Percentiles rank a stretch among this genome's conserved stretches.
These are phyloP conservation scores for Coix lacrymajobi DNA, from an alignment of 176 grass and related monocot genomes.

Conservation along the genomic window DNA sequence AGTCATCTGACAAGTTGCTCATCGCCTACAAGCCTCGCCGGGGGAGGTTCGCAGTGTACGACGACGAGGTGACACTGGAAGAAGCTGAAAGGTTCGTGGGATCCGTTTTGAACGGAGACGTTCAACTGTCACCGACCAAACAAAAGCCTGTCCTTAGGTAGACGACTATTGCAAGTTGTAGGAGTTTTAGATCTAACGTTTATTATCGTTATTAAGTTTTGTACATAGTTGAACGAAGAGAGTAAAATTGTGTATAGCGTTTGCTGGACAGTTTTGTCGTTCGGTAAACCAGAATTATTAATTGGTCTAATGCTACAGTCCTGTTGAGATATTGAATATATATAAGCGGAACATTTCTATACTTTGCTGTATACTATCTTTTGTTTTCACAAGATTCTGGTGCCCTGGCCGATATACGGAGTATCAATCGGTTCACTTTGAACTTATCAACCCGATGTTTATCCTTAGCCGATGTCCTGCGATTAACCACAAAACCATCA, in stretches of 20 bases:
- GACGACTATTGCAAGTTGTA: slow-evolving; percentile 15
- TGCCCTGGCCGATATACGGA: background rate
- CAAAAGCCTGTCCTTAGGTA: slow-evolving; percentile 58
- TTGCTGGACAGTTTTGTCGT: background rate
- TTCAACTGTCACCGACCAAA: slow-evolving; percentile 43
- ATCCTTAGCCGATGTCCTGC: too few species aligned
- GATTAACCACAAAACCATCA: too few species aligned
- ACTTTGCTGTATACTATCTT: background rate
- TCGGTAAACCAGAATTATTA: background rate
- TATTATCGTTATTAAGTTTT: background rate
- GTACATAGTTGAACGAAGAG: slow-evolving; percentile 17
- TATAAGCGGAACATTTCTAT: background rate
- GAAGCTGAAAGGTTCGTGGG: slow-evolving; percentile 69
- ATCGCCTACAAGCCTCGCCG: slow-evolving; percentile 79
- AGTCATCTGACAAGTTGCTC: slow-evolving; percentile 50
- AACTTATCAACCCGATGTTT: too few species aligned
- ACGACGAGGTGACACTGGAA: slow-evolving; percentile 53
- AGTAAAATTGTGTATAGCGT: background rate
- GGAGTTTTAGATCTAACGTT: background rate
- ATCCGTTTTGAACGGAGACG: slow-evolving; percentile 81
- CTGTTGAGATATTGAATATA: background rate
- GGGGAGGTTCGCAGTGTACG: slow-evolving; percentile 47
- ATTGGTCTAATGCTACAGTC: background rate
- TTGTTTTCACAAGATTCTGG: background rate
- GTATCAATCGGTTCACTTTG: too few species aligned